Evolutionary conservation across 805 yeast species (phyloP), one percentile per base, ranked within the genome.

Genomic region (Zygosaccharomyces bailii): DNA sequence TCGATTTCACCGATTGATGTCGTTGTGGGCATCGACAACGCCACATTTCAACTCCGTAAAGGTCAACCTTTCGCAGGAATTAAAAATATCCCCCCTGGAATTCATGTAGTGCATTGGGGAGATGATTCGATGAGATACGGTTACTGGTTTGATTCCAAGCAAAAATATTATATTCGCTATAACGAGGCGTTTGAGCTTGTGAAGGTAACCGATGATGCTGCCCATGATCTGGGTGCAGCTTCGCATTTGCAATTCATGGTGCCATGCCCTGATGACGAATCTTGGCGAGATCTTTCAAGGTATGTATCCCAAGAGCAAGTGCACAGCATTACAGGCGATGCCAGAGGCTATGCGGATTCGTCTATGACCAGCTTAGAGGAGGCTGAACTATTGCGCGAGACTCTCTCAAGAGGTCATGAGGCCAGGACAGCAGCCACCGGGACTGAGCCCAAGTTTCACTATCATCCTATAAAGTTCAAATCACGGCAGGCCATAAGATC

Each of bases 361-460:
- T 56, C 61, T n/a, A 56, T 64, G 55, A 54, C 56, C 2, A 54
- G 59, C 3, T 9, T 14, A 4, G 62, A 64, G 43, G 68, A 64
- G 27, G 27, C 46, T 5, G 43, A 41, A 11, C 21, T 53, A 6
- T 34, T 61, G 8, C 20, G 39, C 14, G 44, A 45, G n/a, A 55
- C 37, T 14, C 37, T 59, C 20, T 34, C 46, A 9, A 23, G 40
- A 6, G 39, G 43, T 13, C 24, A 13, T 14, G 14, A 11, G 4
- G 11, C 16, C 32, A 8, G 4, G 10, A n/a, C 31, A n/a, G 31
- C 31, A 14, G 14, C 18, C 9, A 11, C 40, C 32, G 36, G 34
- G 13, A 27, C 21, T n/a, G 50, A 48, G 19, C 48, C 46, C 7
- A 23, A 38, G 3, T 45, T 60, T 16, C 30, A 52, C 4, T 63